Base-by-base conservation (phyloP, 768 basidiomycete species). In the Hericium erinaceus region DNA sequence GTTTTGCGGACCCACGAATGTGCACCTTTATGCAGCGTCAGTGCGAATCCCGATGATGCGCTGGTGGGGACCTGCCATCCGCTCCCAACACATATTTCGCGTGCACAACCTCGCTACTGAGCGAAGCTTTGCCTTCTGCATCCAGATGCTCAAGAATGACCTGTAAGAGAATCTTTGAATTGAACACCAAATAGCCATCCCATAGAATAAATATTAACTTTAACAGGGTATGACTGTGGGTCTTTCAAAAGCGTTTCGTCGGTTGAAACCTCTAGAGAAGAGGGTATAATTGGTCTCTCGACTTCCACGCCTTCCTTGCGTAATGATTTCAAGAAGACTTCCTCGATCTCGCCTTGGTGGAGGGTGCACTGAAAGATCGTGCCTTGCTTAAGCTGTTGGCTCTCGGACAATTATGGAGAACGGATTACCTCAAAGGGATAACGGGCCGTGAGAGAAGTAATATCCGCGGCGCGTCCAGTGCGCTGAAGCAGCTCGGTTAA, bases 1-100 rank as follows among this genome's bases (percentile, higher is more conserved):
- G 70, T 57, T 58, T 87, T 89, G 24, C 90, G 79, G 22, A 92
- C 86, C 87, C 89, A 91, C 11, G 87, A 90, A 69, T 90, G 89
- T 0, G 88, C 89, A 5, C 44, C 44, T 46, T 9, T 7, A 46
- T 13, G 15, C 10, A 2, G 44, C 18, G 12, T 18, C 9, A 18
- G 44, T 7, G 4, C 20, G 16, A 20, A 18, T 20, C 20, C 15
- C 20, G 44, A 6, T 16, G 20, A 18, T 44, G 16, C 18, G 41
- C 41, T 44, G 10, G 44, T 46, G n/a, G 16, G 8, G 9, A 46
- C 44, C 2, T 46, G 20, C 87, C 89, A 66, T 92, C 90, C 20
- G 83, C 77, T 1, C 90, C 90, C 33, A 92, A 72, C 2, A 91
- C 83, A 64, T 82, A 92, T 68, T 85, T 89, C 0, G 88, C 86